Evolutionary conservation across 306 rosid species (phyloP), one percentile per base, ranked within the genome.

Genomic region (Gynostemma pentaphyllum): DNA sequence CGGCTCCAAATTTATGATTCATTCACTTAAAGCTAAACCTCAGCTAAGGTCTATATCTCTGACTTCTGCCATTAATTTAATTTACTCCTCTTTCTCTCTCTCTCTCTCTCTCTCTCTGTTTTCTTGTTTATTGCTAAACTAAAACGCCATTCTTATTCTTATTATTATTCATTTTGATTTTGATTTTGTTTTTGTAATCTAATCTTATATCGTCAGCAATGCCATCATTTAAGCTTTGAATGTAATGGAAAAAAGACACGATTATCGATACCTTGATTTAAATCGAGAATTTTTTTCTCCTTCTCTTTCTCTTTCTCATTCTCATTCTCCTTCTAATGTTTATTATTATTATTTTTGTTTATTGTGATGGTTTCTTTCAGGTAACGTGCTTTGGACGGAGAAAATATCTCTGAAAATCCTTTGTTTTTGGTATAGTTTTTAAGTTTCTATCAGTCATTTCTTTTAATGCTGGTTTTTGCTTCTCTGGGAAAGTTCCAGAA

Each of bases 1-100:
- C 96, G 87, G 99, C 99, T 80, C 83, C 45, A 29, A n/a, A 77
- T 80, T 75, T 81, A 87, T 74, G 55, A 74, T 67, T n/a, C n/a
- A n/a, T n/a, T n/a, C n/a, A n/a, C n/a, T n/a, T n/a, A n/a, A n/a
- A n/a, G n/a, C n/a, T n/a, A n/a, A n/a, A n/a, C n/a, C n/a, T n/a
- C n/a, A n/a, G n/a, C n/a, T n/a, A 24, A 49, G 34, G 53, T 66
- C 54, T 29, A n/a, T 46, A 9, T 26, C 57, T 47, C 44, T 45
- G 10, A 42, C 53, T 29, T 65, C 49, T 47, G 49, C 42, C 26
- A 30, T 64, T 23, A 23, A 61, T 39, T 60, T 48, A 21, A 22
- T 37, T 19, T 16, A 18, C 34, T 37, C 21, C 48, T 26, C 10
- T 39, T 39, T 28, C 65, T n/a, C 22, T 2, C 16, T 53, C 26